phyloP scores from a whole-genome alignment of 441 rosid species.

The Eugenia klotzschiana region DNA sequence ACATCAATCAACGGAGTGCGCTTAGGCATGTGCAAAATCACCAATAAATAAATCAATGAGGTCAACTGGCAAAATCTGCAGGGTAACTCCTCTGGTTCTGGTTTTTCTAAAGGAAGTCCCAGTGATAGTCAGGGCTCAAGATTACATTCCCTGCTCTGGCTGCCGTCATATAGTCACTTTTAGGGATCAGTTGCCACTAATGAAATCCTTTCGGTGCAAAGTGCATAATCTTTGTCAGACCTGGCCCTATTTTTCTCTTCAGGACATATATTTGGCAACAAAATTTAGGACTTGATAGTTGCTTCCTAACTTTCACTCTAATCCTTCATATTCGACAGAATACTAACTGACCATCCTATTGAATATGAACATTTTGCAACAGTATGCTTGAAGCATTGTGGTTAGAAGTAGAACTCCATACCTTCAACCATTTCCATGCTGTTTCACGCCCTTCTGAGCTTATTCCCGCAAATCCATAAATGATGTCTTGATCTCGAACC shows the following conservation, averaged over 20 bases:
- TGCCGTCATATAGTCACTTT: neutral
- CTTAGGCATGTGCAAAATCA: neutral
- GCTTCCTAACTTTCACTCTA: neutral
- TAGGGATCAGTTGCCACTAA: neutral
- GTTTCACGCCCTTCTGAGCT: constrained; percentile 19
- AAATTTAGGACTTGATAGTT: neutral
- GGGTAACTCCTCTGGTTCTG: neutral
- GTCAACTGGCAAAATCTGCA: neutral
- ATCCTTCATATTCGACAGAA: neutral
- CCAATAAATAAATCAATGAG: neutral
- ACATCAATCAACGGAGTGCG: neutral
- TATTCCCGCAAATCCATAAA: constrained; percentile 15
- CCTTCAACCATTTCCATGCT: constrained; percentile 34
- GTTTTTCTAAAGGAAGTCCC: neutral
- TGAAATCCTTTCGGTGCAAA: neutral
- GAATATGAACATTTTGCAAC: neutral
- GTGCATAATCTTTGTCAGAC: neutral
- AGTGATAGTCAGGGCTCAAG: neutral
- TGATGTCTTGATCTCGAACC: constrained; percentile 22
- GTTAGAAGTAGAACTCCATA: neutral
- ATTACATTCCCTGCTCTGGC: neutral
- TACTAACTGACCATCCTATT: neutral
- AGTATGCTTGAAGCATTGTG: neutral
- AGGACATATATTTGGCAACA: neutral
- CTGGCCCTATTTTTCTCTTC: neutral